These are phyloP conservation scores for Tricharina praecox DNA, from an alignment of 495 filamentous ascomycete species.

Conservation along the genomic window DNA sequence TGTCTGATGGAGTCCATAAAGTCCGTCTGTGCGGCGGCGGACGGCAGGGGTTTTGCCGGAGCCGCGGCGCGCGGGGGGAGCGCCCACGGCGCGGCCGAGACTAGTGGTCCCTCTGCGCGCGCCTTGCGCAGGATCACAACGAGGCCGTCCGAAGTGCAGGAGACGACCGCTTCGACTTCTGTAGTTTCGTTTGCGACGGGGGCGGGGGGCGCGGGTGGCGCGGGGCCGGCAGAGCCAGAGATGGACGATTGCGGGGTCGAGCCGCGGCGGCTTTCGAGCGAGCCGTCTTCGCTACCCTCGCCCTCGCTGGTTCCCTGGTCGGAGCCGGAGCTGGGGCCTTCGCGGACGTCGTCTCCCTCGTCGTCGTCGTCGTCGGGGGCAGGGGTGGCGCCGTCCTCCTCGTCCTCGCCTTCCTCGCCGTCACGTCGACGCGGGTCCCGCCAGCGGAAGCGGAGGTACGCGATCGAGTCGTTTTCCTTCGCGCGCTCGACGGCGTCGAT, in stretches of 20 bases:
- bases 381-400: neutral
- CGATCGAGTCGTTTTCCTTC: slow-evolving; percentile 86
- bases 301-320: slow-evolving; percentile 5
- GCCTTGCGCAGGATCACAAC: slow-evolving; percentile 70
- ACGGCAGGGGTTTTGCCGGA: slow-evolving; percentile 19
- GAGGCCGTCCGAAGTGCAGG: slow-evolving; percentile 75
- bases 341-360: slow-evolving; percentile 27
- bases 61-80: slow-evolving; percentile 28
- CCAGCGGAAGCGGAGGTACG: slow-evolving; percentile 81
- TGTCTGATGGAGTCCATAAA: slow-evolving; percentile 72
- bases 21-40: slow-evolving; percentile 30
- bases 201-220: no score
- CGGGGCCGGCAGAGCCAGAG: slow-evolving; percentile 20
- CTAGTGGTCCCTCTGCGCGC: slow-evolving; percentile 22
- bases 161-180: slow-evolving; percentile 80
- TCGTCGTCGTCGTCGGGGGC: slow-evolving; percentile 18
- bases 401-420: slow-evolving; percentile 9
- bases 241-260: slow-evolving; percentile 19
- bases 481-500: slow-evolving; percentile 65
- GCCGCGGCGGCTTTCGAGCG: slow-evolving; percentile 17
- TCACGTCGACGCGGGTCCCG: slow-evolving; percentile 43
- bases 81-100: slow-evolving; percentile 42
- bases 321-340: slow-evolving; percentile 1
- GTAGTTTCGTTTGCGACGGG: slow-evolving; percentile 11
- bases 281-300: slow-evolving; percentile 28